Conservation (phyloP, 2,329 filamentous ascomycete species). For the Claviceps lovelessii region DNA sequence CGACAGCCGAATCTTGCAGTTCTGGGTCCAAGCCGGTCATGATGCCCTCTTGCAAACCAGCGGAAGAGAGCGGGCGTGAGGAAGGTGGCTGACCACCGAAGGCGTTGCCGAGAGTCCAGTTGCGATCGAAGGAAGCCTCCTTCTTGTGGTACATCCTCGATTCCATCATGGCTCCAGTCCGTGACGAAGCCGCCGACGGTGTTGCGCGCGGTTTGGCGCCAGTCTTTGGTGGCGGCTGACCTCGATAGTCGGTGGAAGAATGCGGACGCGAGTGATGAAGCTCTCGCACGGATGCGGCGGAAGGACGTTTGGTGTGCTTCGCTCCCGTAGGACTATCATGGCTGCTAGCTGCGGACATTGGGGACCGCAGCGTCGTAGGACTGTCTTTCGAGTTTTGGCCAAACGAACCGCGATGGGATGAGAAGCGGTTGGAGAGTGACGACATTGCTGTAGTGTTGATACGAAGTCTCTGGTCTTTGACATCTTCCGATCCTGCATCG, state of each 20-base stretch:
- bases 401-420: slow-evolving; percentile 35
- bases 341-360: slow-evolving; percentile 22
- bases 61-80: slow-evolving; percentile 36
- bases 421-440: slow-evolving; percentile 29
- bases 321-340: slow-evolving; percentile 33
- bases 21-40: slow-evolving; percentile 22
- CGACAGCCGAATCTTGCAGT: slow-evolving; percentile 35
- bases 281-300: slow-evolving; percentile 68
- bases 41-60: slow-evolving; percentile 32
- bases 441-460: slow-evolving; percentile 40
- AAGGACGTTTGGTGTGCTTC: slow-evolving; percentile 47
- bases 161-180: slow-evolving; percentile 29
- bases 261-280: slow-evolving; percentile 74
- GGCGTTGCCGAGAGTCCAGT: slow-evolving; percentile 50
- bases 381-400: slow-evolving; percentile 34
- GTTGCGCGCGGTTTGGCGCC: slow-evolving; percentile 10
- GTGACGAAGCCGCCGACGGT: slow-evolving; percentile 29
- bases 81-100: slow-evolving; percentile 23
- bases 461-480: slow-evolving; percentile 36
- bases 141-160: slow-evolving; percentile 40
- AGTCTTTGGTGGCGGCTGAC: slow-evolving; percentile 9
- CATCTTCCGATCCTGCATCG: slow-evolving; percentile 43
- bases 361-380: slow-evolving; percentile 29
- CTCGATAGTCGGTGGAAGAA: slow-evolving; percentile 66
- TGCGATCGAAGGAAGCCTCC: slow-evolving; percentile 54